Percentiles rank a stretch among this genome's conserved stretches.
Conservation (phyloP, 768 basidiomycete species). For the Leccinum uliginosum region DNA sequence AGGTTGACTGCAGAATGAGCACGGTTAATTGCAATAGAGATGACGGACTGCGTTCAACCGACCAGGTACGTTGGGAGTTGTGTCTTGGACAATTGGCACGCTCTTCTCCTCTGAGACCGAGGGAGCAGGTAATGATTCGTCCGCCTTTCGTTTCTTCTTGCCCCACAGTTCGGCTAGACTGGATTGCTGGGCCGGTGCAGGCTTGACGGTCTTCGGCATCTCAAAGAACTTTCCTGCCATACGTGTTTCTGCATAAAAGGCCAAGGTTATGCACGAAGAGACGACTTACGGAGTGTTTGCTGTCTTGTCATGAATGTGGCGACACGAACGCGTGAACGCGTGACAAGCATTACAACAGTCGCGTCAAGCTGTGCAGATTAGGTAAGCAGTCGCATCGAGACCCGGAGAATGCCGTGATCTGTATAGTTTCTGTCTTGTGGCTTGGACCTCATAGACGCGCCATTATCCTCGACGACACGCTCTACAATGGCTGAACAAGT, state of each 20-base stretch:
- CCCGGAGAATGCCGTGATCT: slow-evolving; percentile 35
- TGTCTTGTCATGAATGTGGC: slow-evolving; percentile 56
- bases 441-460: slow-evolving; percentile 21
- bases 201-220: slow-evolving; percentile 66
- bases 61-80: slow-evolving; percentile 8
- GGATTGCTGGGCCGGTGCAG: slow-evolving; percentile 71
- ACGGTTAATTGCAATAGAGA: slow-evolving; percentile 1
- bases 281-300: slow-evolving; percentile 59
- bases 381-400: not conserved
- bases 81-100: slow-evolving; percentile 11
- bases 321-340: slow-evolving; percentile 19
- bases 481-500: slow-evolving; percentile 61
- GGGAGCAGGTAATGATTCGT: slow-evolving; percentile 19
- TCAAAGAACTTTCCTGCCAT: slow-evolving; percentile 65
- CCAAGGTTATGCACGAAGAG: not conserved
- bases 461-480: slow-evolving; percentile 10
- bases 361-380: not conserved
- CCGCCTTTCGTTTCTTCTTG: slow-evolving; percentile 31
- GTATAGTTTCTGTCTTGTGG: slow-evolving; percentile 39
- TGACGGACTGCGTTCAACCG: not conserved
- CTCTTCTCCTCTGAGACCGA: slow-evolving; percentile 24
- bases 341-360: slow-evolving; percentile 19
- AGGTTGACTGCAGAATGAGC: slow-evolving; percentile 27
- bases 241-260: not conserved
- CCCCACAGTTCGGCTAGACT: slow-evolving; percentile 75